Base-by-base conservation (phyloP, 148 eudicot species). In the Rhododendron henanense region DNA sequence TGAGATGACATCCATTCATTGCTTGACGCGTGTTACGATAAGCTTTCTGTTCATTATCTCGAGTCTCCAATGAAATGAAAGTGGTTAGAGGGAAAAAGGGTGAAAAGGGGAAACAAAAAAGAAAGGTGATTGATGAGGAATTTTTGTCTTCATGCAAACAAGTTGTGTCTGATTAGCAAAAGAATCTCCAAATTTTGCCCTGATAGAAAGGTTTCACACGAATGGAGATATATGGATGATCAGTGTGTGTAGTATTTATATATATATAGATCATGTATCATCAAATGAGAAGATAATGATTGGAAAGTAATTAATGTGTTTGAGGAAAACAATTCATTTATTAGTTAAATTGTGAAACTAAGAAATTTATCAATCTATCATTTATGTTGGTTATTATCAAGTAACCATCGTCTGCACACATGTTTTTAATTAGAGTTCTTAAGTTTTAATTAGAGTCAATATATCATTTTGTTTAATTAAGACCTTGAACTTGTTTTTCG, bases 111-210 rank as follows among this genome's bases (percentile, higher is more conserved):
- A 35, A 73, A 16, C 31, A 21, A 78, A 41, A 84, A 10, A 51
- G 10, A 84, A 76, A 75, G 71, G 47, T 76, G 86, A 75, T 51
- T 84, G 69, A 84, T 53, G 71, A 35, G 78, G 81, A 41, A 6
- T 55, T 35, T 44, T 10, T 84, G 85, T 73, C 85, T 50, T 55
- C 73, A 53, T 25, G 65, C 31, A 73, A 31, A 33, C 84, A 73
- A 84, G 47, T 73, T 65, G 85, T 11, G 71, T 63, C 31, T 63
- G 28, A 25, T 16, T 61, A 4, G 11, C 51, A 5, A 74, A 15
- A 65, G 85, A 65, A 81, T 81, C 83, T 55, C 65, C 23, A 53
- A 16, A 16, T 28, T 19, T 44, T 21, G 3, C 50, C 47, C 28
- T 18, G 28, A 78, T 78, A 18, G 75, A 10, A 44, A 19, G 44